Evolutionary conservation across 1,284 basidiomycete species (phyloP), one percentile per base, ranked within the genome.

Genomic region (Leccinum pachyderme): DNA sequence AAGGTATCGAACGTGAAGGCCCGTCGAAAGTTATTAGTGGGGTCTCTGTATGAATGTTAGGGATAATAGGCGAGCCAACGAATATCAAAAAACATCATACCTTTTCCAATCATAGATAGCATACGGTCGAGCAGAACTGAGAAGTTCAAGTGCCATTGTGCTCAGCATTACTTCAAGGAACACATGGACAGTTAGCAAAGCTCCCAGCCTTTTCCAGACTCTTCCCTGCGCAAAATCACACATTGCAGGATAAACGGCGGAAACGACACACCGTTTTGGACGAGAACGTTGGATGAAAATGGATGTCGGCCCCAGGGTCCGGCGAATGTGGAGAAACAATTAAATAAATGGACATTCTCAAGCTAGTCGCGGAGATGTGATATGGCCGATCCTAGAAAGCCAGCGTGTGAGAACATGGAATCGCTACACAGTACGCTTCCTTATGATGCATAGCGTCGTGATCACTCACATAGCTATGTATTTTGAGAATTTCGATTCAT

Each of bases 381-480:
- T n/a, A 24, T 28, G 3, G 29, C 53, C 53, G 15, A 41, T n/a
- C 32, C n/a, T 54, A 54, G 15, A n/a, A n/a, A n/a, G n/a, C n/a
- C 4, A 25, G n/a, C 31, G 41, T 47, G 52, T 27, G 43, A 54
- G 52, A 33, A 29, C 9, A 28, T 24, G 25, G 11, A 11, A 32
- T 31, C n/a, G n/a, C 8, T 35, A 8, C 7, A 33, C 32, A 35
- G 15, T n/a, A 35, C 37, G 22, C 37, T 22, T 18, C 6, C 37
- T 39, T 18, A 39, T 22, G 22, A 22, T 18, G 18, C 37, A 39
- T 22, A 13, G 11, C 39, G 4, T 41, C 39, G 22, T 6, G 22
- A 41, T 22, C 18, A 41, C 2, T 22, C 18, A 22, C 2, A 22
- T 41, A 41, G 12, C 7, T 22, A 41, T 41, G 39, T 22, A 12